Evolutionary conservation across 345 rosid species (phyloP).

Genomic region (Populus ilicifolia): DNA sequence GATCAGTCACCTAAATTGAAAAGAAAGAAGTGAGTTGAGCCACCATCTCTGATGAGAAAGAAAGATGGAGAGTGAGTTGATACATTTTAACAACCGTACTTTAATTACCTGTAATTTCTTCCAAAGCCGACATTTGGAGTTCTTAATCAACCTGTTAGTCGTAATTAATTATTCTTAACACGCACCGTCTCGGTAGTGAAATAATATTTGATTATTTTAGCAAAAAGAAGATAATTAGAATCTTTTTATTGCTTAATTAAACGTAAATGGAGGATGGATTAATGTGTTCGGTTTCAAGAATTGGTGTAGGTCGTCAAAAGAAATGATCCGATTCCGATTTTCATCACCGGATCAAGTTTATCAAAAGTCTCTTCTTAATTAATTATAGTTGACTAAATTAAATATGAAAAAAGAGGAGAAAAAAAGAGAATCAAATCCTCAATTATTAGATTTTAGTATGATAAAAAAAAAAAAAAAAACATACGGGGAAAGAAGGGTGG

Average conservation of each 20-base stretch:
- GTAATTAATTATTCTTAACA: too few species aligned
- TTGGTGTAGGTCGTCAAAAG: background rate
- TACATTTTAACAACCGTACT: constrained; percentile 5
- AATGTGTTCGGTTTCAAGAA: constrained; percentile 11
- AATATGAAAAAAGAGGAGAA: background rate
- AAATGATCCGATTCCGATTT: constrained; percentile 8
- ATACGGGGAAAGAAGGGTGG: background rate
- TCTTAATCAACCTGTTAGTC: background rate
- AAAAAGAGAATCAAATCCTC: constrained; percentile 25
- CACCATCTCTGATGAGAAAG: background rate
- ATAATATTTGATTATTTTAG: background rate
- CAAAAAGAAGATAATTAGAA: background rate
- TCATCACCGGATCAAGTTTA: background rate
- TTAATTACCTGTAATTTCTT: background rate
- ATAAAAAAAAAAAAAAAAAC: background rate
- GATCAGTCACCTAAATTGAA: constrained; percentile 13
- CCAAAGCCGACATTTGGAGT: constrained; percentile 6
- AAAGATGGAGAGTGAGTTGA: background rate
- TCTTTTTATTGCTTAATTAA: background rate
- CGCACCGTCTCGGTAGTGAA: too few species aligned
- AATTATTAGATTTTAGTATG: background rate
- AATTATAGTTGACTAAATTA: background rate
- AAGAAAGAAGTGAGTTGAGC: constrained; percentile 5
- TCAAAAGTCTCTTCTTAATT: background rate
- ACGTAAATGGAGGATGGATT: background rate